Base-by-base conservation (phyloP, 2,329 filamentous ascomycete species). In the Fusarium hostae region DNA sequence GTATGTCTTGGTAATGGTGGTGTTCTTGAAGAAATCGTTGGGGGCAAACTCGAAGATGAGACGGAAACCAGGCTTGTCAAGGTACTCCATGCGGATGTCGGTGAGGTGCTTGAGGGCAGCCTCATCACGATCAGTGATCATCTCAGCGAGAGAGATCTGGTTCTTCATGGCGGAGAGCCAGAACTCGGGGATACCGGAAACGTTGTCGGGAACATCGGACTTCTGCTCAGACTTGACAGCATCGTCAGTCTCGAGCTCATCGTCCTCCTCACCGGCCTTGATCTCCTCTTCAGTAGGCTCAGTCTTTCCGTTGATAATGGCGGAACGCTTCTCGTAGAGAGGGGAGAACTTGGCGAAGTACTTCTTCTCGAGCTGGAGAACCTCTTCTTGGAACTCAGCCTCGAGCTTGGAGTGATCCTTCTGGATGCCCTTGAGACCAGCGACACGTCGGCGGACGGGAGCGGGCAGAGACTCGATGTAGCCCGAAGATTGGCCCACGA, bases 141-240 rank as follows among this genome's bases (percentile, higher is more conserved):
- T 97, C 85, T 99, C 97, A 62, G 95, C 94, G 62, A 99, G 91
- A 34, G 95, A 97, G 78, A 96, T 90, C 82, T 98, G 95, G 87
- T 99, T 99, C 89, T 99, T 99, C 95, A 99, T 98, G 77, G 97
- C 95, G 69, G 95, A 98, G 55, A 99, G 88, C 96, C 96, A 99
- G 89, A 99, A 99, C 85, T 99, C 96, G 71, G 96, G 96, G 71
- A 99, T 98, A 83, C 96, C 96, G 78, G 90, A 87, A 73, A 92
- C 81, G 40, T 82, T 74, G 76, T 88, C 85, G 60, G 84, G 81
- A 75, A 89, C 86, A 72, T 90, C 87, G 57, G 86, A 83, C 70
- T 90, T 85, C 78, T 87, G 84, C 78, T 90, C 87, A 51, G 82
- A 76, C 78, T 87, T 84, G 78, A 90, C 87, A 68, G 83, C 82